Evolutionary conservation across 208 protist genomes (phyloP).

Genomic region (Kentomonas sorsogonicus): DNA sequence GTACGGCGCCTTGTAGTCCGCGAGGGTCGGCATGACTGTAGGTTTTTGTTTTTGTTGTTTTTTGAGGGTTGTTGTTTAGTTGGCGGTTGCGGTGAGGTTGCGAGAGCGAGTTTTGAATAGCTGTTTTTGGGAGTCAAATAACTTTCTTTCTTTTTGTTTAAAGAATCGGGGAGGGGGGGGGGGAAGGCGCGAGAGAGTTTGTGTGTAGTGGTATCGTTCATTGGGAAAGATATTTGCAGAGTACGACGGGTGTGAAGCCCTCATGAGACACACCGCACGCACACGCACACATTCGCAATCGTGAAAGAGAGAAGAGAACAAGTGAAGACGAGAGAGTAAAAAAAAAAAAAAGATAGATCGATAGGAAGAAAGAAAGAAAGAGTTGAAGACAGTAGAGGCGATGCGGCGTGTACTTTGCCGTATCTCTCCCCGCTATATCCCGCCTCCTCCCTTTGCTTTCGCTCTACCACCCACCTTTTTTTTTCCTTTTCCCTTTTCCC

Average conservation of each 20-base stretch:
- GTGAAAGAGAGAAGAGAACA: too few relatives aligned
- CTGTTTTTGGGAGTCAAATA: too few relatives aligned
- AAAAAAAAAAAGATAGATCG: constrained; percentile 17
- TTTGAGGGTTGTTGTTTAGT: not conserved
- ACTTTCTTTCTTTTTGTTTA: constrained; percentile 12
- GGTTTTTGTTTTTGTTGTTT: not conserved
- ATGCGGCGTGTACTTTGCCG: not conserved
- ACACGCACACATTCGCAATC: too few relatives aligned
- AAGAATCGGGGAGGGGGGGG: not conserved
- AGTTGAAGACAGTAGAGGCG: not conserved
- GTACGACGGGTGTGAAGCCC: too few relatives aligned
- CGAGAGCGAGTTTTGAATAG: too few relatives aligned
- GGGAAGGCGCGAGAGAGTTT: not conserved
- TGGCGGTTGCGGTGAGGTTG: too few relatives aligned
- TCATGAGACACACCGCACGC: too few relatives aligned
- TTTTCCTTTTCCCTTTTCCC: constrained; percentile 18
- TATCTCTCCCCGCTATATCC: too few relatives aligned
- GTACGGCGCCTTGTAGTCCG: constrained; percentile 59
- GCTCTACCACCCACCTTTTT: not conserved
- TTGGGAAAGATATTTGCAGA: too few relatives aligned
- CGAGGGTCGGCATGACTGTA: constrained; percentile 23
- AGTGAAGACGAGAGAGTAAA: not conserved
- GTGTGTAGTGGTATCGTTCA: too few relatives aligned
- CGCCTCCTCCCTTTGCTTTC: too few relatives aligned
- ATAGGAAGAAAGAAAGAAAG: too few relatives aligned